Evolutionary conservation across 106 monocot genomes (phyloP).

Genomic region (Acanthochlamys bracteata): DNA sequence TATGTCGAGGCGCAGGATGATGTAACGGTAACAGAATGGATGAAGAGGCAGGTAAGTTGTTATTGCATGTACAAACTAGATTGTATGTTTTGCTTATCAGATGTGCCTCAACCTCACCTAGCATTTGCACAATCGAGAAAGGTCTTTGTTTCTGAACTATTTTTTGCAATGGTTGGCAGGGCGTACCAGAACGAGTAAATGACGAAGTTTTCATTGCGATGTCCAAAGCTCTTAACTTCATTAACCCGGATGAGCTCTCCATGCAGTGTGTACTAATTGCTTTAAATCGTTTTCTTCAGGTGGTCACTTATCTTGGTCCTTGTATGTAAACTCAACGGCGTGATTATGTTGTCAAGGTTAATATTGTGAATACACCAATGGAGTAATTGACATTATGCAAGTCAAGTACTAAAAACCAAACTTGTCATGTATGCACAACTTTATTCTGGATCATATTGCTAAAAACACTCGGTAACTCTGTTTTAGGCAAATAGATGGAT

Average conservation of each 20-base stretch:
- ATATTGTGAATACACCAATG: no score
- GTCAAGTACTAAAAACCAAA: no score
- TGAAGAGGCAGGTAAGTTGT: conserved; percentile 67
- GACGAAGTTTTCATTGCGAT: conserved; percentile 99
- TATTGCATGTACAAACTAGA: background rate
- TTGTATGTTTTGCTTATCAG: no score
- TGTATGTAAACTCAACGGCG: no score
- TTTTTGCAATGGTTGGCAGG: conserved; percentile 33
- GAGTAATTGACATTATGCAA: no score
- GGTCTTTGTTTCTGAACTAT: background rate
- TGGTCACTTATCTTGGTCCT: conserved; percentile 8
- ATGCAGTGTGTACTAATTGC: conserved; percentile 99
- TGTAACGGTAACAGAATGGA: conserved; percentile 84
- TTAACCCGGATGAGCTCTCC: conserved; percentile 96
- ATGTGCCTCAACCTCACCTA: no score
- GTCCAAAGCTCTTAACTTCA: conserved; percentile 99
- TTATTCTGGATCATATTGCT: no score
- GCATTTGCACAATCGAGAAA: no score
- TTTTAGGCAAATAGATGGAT: background rate
- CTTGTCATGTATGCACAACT: no score
- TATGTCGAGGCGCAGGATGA: conserved; percentile 98
- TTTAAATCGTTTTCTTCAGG: conserved; percentile 95
- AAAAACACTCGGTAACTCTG: no score
- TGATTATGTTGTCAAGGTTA: no score
- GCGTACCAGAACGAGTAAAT: conserved; percentile 91